phyloP scores from a whole-genome alignment of 352 stramenopile genomes.

The Blastocystis sp. region DNA sequence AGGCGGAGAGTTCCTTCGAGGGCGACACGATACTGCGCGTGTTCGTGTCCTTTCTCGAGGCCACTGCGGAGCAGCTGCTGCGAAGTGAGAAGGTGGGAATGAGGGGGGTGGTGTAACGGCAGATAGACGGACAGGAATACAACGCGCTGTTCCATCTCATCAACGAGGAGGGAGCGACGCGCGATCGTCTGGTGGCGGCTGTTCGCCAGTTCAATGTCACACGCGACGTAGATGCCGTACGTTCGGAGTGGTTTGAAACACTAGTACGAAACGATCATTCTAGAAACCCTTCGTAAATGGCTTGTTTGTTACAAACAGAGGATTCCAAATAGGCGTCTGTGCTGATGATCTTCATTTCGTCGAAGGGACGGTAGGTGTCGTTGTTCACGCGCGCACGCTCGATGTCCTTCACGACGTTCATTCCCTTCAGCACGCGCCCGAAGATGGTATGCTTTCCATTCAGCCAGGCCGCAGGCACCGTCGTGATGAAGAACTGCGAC shows the following conservation, averaged over 20 bases:
- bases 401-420: conserved; percentile 77
- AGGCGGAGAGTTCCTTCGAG: neutral
- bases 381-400: conserved; percentile 55
- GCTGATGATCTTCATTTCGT: conserved; percentile 77
- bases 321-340: conserved; percentile 70
- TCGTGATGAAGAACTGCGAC: conserved; percentile 93
- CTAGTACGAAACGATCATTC: neutral
- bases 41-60: neutral
- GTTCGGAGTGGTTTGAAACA: neutral
- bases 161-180: neutral
- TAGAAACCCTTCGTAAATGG: neutral
- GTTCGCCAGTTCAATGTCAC: neutral
- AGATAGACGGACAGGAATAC: neutral
- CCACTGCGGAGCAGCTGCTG: conserved; percentile 11
- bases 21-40: neutral
- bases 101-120: neutral
- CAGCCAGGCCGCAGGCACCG: conserved; percentile 86
- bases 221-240: neutral
- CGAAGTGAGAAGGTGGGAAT: neutral
- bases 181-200: neutral
- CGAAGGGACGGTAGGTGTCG: conserved; percentile 65
- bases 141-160: neutral
- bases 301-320: conserved; percentile 33
- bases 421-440: conserved; percentile 76
- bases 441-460: conserved; percentile 96